Base-by-base conservation (phyloP, 371 early-diverging fungal genomes). In the Rhizomucor pusillus region DNA sequence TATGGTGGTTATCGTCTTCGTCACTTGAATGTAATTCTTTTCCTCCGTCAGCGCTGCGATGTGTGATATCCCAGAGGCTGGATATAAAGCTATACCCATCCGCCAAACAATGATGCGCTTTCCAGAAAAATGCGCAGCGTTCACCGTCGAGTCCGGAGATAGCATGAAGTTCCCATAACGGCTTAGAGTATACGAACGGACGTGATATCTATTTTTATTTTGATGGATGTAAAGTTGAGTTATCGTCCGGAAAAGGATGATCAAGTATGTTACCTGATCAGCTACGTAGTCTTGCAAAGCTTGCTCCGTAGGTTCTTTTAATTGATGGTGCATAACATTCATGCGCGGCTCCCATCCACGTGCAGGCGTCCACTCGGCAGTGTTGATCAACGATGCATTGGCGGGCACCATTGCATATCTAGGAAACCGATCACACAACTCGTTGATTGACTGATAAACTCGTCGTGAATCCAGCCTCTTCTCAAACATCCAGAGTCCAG, bases 71-170 rank as follows among this genome's bases (percentile, higher is more conserved):
- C 25, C 29, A 36, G 4, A 73, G 23, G 22, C 55, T 50, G 1
- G 49, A 49, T 13, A 73, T 57, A 43, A 67, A 65, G 1, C 68
- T 68, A 43, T 62, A 54, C 0, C 68, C 74, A 37, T 73, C 70
- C 5, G 68, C 49, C 34, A 73, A 12, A 33, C 62, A 51, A 18
- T 71, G 71, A 43, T 71, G 71, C 0, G 68, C 74, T 52, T 67
- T 74, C 71, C 67, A 67, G 25, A 70, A 66, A 23, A 68, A 59
- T 4, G 71, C 74, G n/a, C 56, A 61, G 12, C 52, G 49, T 33
- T 56, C 66, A 24, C 48, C 46, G 12, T 57, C 52, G 0, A 74
- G 44, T 16, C 74, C 74, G 1, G 62, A 66, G 12, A 74, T 62
- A 4, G 63, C 57, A 43, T 71, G 66, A 0, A 68, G 46, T 39